phyloP scores from a whole-genome alignment of 805 yeast genomes.

The Schizosaccharomyces pombe region ASM294v3 CU329670.1:465501-466000 shows the following conservation, averaged over 20 bases:
- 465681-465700: neutral
- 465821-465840: slow-evolving; percentile 95
- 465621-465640: no score
- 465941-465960: slow-evolving; percentile 79
- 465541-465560: no score
- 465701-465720: neutral
- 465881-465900: slow-evolving; percentile 86
- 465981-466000: slow-evolving; percentile 94
- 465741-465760: neutral
- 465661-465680: no score
- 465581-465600: no score
- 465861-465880: slow-evolving; percentile 53
- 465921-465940: slow-evolving; percentile 66
- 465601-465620: no score
- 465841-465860: slow-evolving; percentile 72
- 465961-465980: slow-evolving; percentile 96
- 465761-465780: slow-evolving; percentile 12
- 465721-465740: neutral
- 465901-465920: slow-evolving; percentile 71
- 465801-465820: slow-evolving; percentile 66
- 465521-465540: no score
- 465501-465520: no score
- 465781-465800: slow-evolving; percentile 73
- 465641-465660: no score
- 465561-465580: no score